Evolutionary conservation across 371 early-diverging fungal species (phyloP), one percentile per base, ranked within the genome.

Genomic region (Lichtheimia ramosa): DNA sequence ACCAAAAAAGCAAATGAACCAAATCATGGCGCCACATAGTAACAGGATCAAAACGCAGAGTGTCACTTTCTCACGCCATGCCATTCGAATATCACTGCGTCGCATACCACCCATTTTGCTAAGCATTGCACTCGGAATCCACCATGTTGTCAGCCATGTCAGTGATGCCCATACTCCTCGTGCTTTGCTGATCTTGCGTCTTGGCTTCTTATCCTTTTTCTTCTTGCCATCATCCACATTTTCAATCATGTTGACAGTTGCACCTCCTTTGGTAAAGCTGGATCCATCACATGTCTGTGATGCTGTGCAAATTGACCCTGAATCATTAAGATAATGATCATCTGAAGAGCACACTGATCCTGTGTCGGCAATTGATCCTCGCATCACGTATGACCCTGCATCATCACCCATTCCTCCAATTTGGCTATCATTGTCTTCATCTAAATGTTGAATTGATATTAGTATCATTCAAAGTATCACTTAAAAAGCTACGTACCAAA

Each of bases 21-120:
- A 92, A 23, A 96, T 79, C 61, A 93, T 86, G 58, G 83, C 66
- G 5, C 81, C 79, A 60, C 89, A 91, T 61, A 91, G 63, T 28
- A 92, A 64, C 41, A 89, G 69, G 63, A 96, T 93, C 53, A 96
- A 61, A 52, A 89, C 66, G 61, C 93, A 94, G 7, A 96, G 79
- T 0, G 95, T 86, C 5, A 95, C 83, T 75, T 96, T 94, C 71
- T 96, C 96, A 48, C 95, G 84, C 96, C 96, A 96, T 1, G 96
- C 95, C 75, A 92, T 86, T 27, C 88, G 87, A 53, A 91, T 85
- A 67, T 94, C 94, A 18, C 70, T 66, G 20, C 83, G 83, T 61
- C 82, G 81, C 84, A 92, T 91, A 28, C 81, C 76, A 55, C 87
- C 90, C 23, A 74, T 52, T 15, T 62, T 34, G 3, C 56, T 40